Conservation (phyloP, 2,329 filamentous ascomycete species). For the Colletotrichum lindemuthianum region DNA sequence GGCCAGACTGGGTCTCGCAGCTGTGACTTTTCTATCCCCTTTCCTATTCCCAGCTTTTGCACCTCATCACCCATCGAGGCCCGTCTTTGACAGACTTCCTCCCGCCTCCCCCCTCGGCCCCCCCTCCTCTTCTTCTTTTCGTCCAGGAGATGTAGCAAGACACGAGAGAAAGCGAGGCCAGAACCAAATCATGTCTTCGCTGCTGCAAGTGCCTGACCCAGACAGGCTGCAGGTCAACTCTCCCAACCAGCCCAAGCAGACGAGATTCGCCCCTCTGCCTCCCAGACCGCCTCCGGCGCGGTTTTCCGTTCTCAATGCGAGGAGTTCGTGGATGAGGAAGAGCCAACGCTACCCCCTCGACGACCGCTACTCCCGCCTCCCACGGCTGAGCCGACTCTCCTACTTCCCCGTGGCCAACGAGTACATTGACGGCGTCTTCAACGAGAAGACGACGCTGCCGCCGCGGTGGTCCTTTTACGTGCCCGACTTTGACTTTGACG, state of each 20-base stretch:
- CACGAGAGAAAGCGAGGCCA: neutral
- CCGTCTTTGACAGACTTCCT: slow-evolving; percentile 21
- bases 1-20: slow-evolving; percentile 5
- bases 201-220: slow-evolving; percentile 27
- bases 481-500: slow-evolving; percentile 37
- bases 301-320: slow-evolving; percentile 16
- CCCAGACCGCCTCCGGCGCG: slow-evolving; percentile 22
- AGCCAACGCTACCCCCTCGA: slow-evolving; percentile 20
- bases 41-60: slow-evolving; percentile 9
- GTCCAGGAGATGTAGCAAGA: no score
- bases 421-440: slow-evolving; percentile 37
- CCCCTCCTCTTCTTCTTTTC: neutral
- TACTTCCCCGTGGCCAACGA: slow-evolving; percentile 35
- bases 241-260: slow-evolving; percentile 26
- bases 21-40: neutral
- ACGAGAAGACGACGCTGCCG: slow-evolving; percentile 36
- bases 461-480: slow-evolving; percentile 37
- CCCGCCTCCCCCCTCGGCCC: slow-evolving; percentile 12
- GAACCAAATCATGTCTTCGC: slow-evolving; percentile 20
- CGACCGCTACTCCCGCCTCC: slow-evolving; percentile 13
- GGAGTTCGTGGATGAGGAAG: slow-evolving; percentile 33
- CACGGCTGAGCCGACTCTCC: slow-evolving; percentile 29
- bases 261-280: slow-evolving; percentile 32
- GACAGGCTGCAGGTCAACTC: slow-evolving; percentile 26
- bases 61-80: slow-evolving; percentile 31